Evolutionary conservation across 73 alveolate species (phyloP), one percentile per base, ranked within the genome.

Genomic region (Breviolum minutum): DNA sequence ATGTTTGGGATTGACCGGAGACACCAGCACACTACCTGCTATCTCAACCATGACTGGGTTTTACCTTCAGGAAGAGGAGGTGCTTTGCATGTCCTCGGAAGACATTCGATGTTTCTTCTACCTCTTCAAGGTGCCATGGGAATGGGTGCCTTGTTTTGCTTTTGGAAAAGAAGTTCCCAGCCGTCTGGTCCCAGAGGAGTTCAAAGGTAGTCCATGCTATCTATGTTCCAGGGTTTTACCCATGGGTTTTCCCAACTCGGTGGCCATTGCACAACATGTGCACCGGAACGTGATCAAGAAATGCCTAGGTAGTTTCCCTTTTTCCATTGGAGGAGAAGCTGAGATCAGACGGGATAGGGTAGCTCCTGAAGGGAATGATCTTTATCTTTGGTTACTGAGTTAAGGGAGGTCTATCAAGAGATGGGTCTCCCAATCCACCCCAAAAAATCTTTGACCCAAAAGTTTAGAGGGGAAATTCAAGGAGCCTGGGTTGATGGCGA

Each of bases 401-500:
- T 76, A 8, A 24, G 87, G 63, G 87, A 40, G 20, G 63, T 29
- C 66, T 79, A 79, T 79, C 8, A 6, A 4, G 87, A 79, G 20
- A 6, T 13, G 14, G 77, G 77, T 6, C 27, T 84, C 61, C 94
- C 94, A n/a, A 61, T 48, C 11, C 71, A 84, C 61, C 62, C 74
- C 0, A 61, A 61, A 22, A 84, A 84, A 61, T 19, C 60, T 0
- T 27, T 61, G 7, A 11, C 0, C 10, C 94, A 63, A 8, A 4
- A 0, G 62, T 8, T n/a, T 2, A 0, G 1, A 5, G 94, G 77
- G 8, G 94, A 84, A 1, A n/a, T 84, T 20, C 94, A 84, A 54
- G 94, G 94, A 8, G 94, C 94, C 7, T 22, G 54, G 77, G 29
- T 84, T 19, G 94, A 84, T 17, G 94, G 94, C 12, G 11, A 22